These are phyloP conservation scores for Russula brevipes DNA, from an alignment of 768 basidiomycete genomes.

Conservation along the genomic window DNA sequence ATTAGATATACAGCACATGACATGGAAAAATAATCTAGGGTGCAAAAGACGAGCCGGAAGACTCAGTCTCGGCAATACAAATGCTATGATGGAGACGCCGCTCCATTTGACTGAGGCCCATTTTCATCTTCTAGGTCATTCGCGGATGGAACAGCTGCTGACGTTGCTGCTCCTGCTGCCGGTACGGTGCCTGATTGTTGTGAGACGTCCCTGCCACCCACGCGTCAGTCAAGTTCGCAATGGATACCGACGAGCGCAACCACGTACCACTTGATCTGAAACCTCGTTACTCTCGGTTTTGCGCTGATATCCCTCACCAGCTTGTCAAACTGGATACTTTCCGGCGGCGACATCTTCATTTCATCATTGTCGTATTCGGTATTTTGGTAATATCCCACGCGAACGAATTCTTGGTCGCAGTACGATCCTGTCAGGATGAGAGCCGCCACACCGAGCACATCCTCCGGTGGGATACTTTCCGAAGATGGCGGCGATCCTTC, in stretches of 20 bases:
- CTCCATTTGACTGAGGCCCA: conserved; percentile 18
- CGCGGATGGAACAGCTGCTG: conserved; percentile 69
- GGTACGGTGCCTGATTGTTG: conserved; percentile 39
- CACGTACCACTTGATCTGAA: conserved; percentile 79
- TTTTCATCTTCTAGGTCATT: conserved; percentile 48
- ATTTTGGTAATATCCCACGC: conserved; percentile 98
- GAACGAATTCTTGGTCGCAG: conserved; percentile 96
- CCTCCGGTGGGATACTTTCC: conserved; percentile 76
- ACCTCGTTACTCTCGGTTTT: conserved; percentile 91
- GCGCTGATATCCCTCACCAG: conserved; percentile 83
- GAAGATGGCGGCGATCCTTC: conserved; percentile 82
- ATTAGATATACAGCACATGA: neutral
- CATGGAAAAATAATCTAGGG: neutral
- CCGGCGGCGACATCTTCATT: conserved; percentile 72
- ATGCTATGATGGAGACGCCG: conserved; percentile 1
- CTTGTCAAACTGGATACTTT: conserved; percentile 65
- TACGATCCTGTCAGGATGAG: conserved; percentile 96
- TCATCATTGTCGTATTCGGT: conserved; percentile 97
- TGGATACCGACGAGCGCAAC: neutral
- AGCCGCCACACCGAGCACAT: conserved; percentile 93
- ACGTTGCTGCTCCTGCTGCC: conserved; percentile 59
- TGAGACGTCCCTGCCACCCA: conserved; percentile 30
- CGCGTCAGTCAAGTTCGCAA: conserved; percentile 1
- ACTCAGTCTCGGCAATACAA: neutral
- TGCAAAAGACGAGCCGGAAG: neutral